A percentile compares a stretch with the other conserved stretches of the same genome.
phyloP scores from a whole-genome alignment of 2,329 filamentous ascomycete genomes.

The Alternaria rosae region DNA sequence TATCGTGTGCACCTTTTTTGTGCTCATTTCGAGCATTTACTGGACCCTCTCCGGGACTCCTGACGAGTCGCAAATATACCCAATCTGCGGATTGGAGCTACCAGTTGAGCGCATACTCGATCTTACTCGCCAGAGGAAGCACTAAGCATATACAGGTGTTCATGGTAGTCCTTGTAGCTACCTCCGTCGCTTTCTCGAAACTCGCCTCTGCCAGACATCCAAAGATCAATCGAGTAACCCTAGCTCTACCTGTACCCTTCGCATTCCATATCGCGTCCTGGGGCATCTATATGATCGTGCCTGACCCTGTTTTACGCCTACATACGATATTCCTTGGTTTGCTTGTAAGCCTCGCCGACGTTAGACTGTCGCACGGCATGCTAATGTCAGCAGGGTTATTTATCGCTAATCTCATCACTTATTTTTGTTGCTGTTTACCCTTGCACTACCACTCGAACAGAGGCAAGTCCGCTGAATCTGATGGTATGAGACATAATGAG shows the following conservation, averaged over 20 bases:
- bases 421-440: neutral
- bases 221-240: neutral
- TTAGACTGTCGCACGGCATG: neutral
- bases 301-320: neutral
- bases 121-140: neutral
- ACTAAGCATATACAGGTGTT: neutral
- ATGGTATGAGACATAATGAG: neutral
- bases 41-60: neutral
- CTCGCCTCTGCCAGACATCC: neutral
- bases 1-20: neutral
- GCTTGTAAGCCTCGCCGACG: neutral
- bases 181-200: neutral
- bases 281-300: neutral
- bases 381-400: neutral
- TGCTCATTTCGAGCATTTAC: neutral
- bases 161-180: neutral
- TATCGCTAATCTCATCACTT: neutral
- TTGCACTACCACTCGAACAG: neutral
- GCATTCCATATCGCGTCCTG: neutral
- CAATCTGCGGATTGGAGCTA: neutral
- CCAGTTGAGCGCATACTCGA: neutral
- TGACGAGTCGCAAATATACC: neutral
- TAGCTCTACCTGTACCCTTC: neutral
- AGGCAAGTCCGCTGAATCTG: neutral
- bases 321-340: neutral